Percentiles rank a stretch among this genome's conserved stretches.
Evolutionary conservation across 108 stramenopile species (phyloP).

Genomic region (Pseudonitzschia pungens): DNA sequence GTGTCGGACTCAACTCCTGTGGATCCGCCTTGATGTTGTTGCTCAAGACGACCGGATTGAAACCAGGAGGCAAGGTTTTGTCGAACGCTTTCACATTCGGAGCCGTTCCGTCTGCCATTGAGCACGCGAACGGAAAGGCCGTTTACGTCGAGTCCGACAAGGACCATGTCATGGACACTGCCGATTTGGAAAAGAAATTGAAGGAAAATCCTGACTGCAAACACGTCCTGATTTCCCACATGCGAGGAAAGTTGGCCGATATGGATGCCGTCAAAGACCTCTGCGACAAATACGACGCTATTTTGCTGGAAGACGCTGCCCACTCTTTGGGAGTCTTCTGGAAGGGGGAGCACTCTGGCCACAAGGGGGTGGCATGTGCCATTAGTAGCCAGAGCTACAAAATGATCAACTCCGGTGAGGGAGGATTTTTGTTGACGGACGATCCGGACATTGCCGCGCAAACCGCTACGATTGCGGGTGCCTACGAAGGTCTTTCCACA

Average conservation of each 20-base stretch:
- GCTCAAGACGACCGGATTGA: conserved; percentile 74
- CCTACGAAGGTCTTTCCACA: conserved; percentile 72
- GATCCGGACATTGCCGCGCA: conserved; percentile 75
- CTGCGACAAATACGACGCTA: conserved; percentile 68
- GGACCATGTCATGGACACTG: conserved; percentile 80
- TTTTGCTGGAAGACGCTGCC: conserved; percentile 87
- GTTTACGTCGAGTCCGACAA: conserved; percentile 82
- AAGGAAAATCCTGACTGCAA: conserved; percentile 70
- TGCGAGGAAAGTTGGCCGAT: conserved; percentile 90
- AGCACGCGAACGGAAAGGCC: conserved; percentile 84
- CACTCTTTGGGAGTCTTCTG: conserved; percentile 84
- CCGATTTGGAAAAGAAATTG: conserved; percentile 82
- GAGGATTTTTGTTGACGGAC: conserved; percentile 84
- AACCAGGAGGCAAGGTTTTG: conserved; percentile 84
- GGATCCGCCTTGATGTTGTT: conserved; percentile 86
- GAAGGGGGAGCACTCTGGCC: conserved; percentile 81
- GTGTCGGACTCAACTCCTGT: conserved; percentile 84
- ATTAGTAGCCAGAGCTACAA: conserved; percentile 84
- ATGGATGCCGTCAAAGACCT: conserved; percentile 77
- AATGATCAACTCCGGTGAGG: conserved; percentile 92
- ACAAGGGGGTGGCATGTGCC: conserved; percentile 72
- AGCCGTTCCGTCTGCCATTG: conserved; percentile 81
- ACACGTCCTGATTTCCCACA: conserved; percentile 85
- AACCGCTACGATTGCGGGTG: conserved; percentile 80
- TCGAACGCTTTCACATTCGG: conserved; percentile 91